Conservation (phyloP, 495 filamentous ascomycete genomes). For the Pyrenopolyporus hunteri region DNA sequence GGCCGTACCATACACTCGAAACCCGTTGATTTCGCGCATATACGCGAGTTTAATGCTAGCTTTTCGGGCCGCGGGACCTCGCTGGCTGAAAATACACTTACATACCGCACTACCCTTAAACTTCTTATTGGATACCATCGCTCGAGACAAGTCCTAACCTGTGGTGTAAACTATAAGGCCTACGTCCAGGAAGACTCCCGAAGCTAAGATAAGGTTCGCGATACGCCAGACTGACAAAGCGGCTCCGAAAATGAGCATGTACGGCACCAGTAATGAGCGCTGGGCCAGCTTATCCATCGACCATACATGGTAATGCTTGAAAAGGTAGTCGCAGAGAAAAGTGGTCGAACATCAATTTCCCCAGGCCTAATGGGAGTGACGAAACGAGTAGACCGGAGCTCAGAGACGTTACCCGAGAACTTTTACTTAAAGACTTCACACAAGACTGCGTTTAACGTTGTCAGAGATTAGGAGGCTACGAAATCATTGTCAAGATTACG, state of each 20-base stretch:
- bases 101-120: background rate
- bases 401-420: too few relatives aligned
- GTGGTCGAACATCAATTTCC: background rate
- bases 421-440: too few relatives aligned
- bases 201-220: background rate
- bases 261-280: background rate
- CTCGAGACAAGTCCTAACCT: too few relatives aligned
- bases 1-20: background rate
- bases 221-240: background rate
- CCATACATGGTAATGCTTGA: conserved; percentile 3
- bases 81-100: background rate
- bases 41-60: background rate
- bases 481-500: background rate
- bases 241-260: background rate
- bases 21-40: background rate
- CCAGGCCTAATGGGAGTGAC: background rate
- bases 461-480: background rate
- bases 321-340: background rate
- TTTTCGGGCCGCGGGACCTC: background rate
- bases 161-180: background rate
- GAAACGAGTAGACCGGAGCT: background rate
- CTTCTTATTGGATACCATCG: too few relatives aligned
- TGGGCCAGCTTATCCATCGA: background rate
- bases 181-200: conserved; percentile 1
- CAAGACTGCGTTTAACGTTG: background rate